phyloP scores from a whole-genome alignment of 768 basidiomycete species.

The Chiua virens region DNA sequence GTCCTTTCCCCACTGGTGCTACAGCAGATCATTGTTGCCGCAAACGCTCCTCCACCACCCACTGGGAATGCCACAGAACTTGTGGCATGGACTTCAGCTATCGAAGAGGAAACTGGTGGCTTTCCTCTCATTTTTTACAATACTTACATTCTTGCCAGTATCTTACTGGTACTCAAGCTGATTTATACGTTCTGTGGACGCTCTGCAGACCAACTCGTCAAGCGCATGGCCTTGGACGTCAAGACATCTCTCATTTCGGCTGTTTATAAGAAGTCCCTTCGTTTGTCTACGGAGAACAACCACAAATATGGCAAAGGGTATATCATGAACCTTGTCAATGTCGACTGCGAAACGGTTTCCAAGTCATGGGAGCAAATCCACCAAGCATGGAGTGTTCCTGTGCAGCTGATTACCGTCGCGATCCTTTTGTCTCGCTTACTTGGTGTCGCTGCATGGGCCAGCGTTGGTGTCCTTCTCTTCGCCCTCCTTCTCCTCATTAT shows the following conservation, averaged over 20 bases:
- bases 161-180: constrained; percentile 27
- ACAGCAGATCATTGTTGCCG: constrained; percentile 29
- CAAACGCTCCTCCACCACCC: constrained; percentile 19
- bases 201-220: constrained; percentile 29
- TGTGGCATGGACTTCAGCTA: constrained; percentile 18
- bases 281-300: constrained; percentile 25
- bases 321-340: constrained; percentile 31
- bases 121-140: constrained; percentile 27
- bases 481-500: constrained; percentile 26
- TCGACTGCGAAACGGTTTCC: constrained; percentile 30
- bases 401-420: constrained; percentile 24
- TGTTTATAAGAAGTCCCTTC: constrained; percentile 32
- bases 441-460: constrained; percentile 30
- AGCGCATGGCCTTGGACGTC: constrained; percentile 29
- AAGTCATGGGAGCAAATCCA: constrained; percentile 30
- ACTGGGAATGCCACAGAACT: constrained; percentile 19
- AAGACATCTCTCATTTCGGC: constrained; percentile 31
- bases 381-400: constrained; percentile 28
- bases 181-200: constrained; percentile 27
- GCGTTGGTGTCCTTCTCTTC: constrained; percentile 26
- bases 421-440: constrained; percentile 26
- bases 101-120: constrained; percentile 26
- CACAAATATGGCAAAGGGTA: constrained; percentile 28
- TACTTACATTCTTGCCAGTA: constrained; percentile 23
- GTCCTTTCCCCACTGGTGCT: constrained; percentile 26